These are phyloP conservation scores for Phytophthora tentaculata DNA, from an alignment of 352 stramenopile species.

Conservation along the genomic window DNA sequence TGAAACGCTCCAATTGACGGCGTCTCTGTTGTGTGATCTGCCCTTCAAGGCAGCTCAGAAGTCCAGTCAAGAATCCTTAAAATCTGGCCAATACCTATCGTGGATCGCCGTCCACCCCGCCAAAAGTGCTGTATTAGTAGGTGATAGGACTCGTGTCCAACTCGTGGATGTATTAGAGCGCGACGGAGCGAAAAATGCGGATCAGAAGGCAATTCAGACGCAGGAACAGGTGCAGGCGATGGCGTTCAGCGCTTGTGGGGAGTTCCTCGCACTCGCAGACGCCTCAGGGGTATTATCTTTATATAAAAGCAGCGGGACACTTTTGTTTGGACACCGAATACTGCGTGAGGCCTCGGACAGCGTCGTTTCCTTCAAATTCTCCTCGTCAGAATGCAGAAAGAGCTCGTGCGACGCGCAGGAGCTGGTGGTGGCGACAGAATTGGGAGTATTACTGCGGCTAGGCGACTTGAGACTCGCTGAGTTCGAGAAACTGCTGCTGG, in stretches of 20 bases:
- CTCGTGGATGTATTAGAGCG: neutral
- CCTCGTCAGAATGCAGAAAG: slow-evolving; percentile 2
- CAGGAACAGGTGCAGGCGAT: slow-evolving; percentile 29
- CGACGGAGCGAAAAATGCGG: neutral
- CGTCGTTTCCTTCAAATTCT: slow-evolving; percentile 28
- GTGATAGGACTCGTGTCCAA: slow-evolving; percentile 7
- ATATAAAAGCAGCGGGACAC: slow-evolving; percentile 34
- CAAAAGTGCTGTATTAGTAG: slow-evolving; percentile 19
- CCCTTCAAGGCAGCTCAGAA: slow-evolving; percentile 3
- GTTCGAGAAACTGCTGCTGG: slow-evolving; percentile 36
- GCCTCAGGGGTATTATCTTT: slow-evolving; percentile 31
- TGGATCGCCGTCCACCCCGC: slow-evolving; percentile 22
- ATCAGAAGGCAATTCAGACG: slow-evolving; percentile 26
- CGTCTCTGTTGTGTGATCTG: slow-evolving; percentile 12
- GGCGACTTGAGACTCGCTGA: slow-evolving; percentile 35
- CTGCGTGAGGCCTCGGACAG: slow-evolving; percentile 14
- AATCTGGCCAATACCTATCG: slow-evolving; percentile 10
- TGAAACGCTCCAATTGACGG: neutral
- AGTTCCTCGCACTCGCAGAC: slow-evolving; percentile 43
- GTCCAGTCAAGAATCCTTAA: neutral
- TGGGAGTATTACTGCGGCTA: slow-evolving; percentile 27
- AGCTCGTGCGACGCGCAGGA: slow-evolving; percentile 24
- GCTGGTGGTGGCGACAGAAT: slow-evolving; percentile 39
- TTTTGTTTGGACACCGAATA: slow-evolving; percentile 27
- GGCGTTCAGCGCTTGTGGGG: slow-evolving; percentile 44